Conservation (phyloP, 176 grass and related monocot species). For the Lolium rigidum region DNA sequence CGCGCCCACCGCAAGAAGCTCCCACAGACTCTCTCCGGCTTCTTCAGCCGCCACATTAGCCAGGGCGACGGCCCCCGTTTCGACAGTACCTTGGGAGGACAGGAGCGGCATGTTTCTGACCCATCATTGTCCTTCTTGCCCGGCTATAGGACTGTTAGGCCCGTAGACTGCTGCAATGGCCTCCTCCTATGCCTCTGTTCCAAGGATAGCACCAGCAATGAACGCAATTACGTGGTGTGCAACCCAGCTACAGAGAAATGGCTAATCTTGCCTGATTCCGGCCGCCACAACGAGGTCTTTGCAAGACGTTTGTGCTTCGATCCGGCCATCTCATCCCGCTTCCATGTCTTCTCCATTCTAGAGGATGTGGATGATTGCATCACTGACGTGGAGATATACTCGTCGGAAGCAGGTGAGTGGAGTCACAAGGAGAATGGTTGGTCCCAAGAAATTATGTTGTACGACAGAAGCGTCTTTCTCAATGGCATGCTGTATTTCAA, state of each 20-base stretch:
- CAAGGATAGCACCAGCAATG: neutral
- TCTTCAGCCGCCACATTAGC: neutral
- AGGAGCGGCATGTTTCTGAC: neutral
- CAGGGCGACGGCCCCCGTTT: neutral
- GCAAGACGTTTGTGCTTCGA: neutral
- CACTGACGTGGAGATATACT: neutral
- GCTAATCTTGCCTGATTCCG: neutral
- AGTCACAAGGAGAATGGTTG: neutral
- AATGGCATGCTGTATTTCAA: neutral
- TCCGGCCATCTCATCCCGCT: neutral
- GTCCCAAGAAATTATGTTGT: neutral
- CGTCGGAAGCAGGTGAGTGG: conserved; percentile 4
- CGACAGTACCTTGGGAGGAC: neutral
- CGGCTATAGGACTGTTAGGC: neutral
- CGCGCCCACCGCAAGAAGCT: neutral
- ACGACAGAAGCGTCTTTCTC: neutral
- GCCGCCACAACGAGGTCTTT: neutral
- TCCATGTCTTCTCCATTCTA: neutral
- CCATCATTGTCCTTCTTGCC: neutral
- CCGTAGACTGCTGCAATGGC: neutral
- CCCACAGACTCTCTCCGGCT: neutral
- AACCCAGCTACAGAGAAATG: neutral
- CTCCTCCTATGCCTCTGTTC: neutral
- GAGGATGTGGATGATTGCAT: neutral
- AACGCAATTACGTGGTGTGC: neutral